These are phyloP conservation scores for Bacidia gigantensis DNA, from an alignment of 495 filamentous ascomycete species.

Conservation along the genomic window DNA sequence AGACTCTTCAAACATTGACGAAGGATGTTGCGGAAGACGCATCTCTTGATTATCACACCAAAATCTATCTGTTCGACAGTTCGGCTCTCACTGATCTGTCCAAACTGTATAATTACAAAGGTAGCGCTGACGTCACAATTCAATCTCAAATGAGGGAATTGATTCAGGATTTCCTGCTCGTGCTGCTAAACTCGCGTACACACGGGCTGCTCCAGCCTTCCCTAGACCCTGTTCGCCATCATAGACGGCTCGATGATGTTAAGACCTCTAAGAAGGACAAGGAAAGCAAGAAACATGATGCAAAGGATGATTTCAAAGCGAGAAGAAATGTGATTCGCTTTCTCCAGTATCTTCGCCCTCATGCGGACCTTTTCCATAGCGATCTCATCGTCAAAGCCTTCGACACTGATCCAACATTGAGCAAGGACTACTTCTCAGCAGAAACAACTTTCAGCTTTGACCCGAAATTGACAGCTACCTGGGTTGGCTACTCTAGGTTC, in stretches of 20 bases:
- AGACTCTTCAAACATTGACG: constrained; percentile 52
- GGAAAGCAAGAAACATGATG: neutral
- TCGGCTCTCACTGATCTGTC: constrained; percentile 57
- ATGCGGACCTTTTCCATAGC: constrained; percentile 65
- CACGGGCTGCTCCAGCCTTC: constrained; percentile 56
- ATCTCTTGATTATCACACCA: constrained; percentile 52
- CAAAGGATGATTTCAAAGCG: constrained; percentile 12
- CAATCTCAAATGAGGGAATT: constrained; percentile 37
- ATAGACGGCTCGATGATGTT: constrained; percentile 40
- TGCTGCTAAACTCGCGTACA: constrained; percentile 55
- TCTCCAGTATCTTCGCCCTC: constrained; percentile 65
- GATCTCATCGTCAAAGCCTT: constrained; percentile 72
- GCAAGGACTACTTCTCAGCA: constrained; percentile 69
- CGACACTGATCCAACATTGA: constrained; percentile 63
- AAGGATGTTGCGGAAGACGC: constrained; percentile 54
- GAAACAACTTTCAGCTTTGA: constrained; percentile 75
- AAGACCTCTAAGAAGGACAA: neutral
- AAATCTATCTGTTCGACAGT: constrained; percentile 56
- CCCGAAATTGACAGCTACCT: constrained; percentile 78
- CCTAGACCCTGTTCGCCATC: too few species aligned
- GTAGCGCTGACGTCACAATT: constrained; percentile 27
- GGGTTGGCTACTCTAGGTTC: constrained; percentile 85
- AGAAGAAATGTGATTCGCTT: constrained; percentile 66
- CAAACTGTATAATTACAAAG: constrained; percentile 60
- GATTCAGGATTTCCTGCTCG: constrained; percentile 57